Conservation (phyloP, 371 early-diverging fungal genomes). For the Lichtheimia corymbifera region DNA sequence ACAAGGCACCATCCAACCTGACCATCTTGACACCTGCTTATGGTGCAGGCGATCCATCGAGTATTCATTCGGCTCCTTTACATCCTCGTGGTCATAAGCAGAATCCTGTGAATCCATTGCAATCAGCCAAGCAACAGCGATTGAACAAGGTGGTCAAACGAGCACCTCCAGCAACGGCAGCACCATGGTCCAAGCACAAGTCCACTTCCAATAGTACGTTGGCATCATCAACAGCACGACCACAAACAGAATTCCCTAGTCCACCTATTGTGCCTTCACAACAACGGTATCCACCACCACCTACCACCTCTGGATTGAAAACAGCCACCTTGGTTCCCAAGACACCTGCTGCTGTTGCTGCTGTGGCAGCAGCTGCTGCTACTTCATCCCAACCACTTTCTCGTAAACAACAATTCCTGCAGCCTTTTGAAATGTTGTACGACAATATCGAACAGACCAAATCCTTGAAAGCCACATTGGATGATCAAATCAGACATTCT, state of each 20-base stretch:
- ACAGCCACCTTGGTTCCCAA: constrained; percentile 1
- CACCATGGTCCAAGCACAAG: constrained; percentile 20
- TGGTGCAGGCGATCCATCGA: constrained; percentile 32
- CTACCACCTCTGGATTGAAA: constrained; percentile 1
- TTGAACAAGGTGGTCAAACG: constrained; percentile 17
- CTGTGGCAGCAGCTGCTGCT: no score
- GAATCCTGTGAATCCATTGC: constrained; percentile 5
- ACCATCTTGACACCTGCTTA: constrained; percentile 63
- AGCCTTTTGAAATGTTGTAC: constrained; percentile 58
- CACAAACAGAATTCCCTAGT: constrained; percentile 31
- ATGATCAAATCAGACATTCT: constrained; percentile 76
- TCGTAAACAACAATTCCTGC: constrained; percentile 52
- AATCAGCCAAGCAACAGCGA: constrained; percentile 8
- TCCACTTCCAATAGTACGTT: neutral
- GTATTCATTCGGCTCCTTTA: constrained; percentile 58
- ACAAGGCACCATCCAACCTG: constrained; percentile 56
- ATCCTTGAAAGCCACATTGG: constrained; percentile 59
- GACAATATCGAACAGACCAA: constrained; percentile 60
- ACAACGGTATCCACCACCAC: constrained; percentile 18
- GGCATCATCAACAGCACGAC: constrained; percentile 1
- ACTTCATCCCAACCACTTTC: constrained; percentile 10
- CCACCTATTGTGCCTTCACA: constrained; percentile 55
- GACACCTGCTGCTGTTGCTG: constrained; percentile 7
- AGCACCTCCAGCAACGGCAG: constrained; percentile 22
- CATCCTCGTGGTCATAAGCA: constrained; percentile 18